These are phyloP conservation scores for Botrytis medusae DNA, from an alignment of 2,329 filamentous ascomycete genomes.

Conservation along the genomic window DNA sequence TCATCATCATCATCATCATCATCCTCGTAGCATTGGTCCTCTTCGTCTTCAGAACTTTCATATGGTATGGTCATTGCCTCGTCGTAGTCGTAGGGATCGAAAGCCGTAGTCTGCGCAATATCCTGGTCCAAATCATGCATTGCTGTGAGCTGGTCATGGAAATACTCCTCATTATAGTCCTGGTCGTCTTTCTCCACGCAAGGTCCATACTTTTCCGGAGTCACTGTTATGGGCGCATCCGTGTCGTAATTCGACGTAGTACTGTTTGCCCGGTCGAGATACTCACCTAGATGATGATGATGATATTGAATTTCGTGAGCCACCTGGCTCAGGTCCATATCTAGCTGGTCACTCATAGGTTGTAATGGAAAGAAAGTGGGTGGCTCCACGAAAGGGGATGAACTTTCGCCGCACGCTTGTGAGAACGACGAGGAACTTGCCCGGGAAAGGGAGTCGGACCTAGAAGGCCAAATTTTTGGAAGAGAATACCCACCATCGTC, in stretches of 20 bases:
- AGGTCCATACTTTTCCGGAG: conserved; percentile 11
- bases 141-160: conserved; percentile 26
- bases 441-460: conserved; percentile 35
- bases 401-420: conserved; percentile 41
- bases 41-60: conserved; percentile 37
- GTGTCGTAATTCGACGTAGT: conserved; percentile 51
- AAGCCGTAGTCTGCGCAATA: not conserved
- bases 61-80: conserved; percentile 25
- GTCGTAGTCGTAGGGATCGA: conserved; percentile 28
- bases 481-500: conserved; percentile 85
- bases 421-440: conserved; percentile 28
- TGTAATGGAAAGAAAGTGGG: conserved; percentile 35
- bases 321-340: conserved; percentile 33
- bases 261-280: conserved; percentile 38
- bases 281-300: conserved; percentile 54
- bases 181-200: conserved; percentile 27
- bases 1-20: conserved; percentile 54
- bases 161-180: conserved; percentile 28
- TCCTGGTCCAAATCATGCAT: conserved; percentile 1
- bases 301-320: conserved; percentile 36
- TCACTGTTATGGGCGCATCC: conserved; percentile 9
- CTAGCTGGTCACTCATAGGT: conserved; percentile 27
- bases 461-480: conserved; percentile 36
- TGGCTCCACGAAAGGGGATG: conserved; percentile 37
- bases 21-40: conserved; percentile 40